Evolutionary conservation across 2,329 filamentous ascomycete genomes (phyloP).

Genomic region (Pyricularia sp.): DNA sequence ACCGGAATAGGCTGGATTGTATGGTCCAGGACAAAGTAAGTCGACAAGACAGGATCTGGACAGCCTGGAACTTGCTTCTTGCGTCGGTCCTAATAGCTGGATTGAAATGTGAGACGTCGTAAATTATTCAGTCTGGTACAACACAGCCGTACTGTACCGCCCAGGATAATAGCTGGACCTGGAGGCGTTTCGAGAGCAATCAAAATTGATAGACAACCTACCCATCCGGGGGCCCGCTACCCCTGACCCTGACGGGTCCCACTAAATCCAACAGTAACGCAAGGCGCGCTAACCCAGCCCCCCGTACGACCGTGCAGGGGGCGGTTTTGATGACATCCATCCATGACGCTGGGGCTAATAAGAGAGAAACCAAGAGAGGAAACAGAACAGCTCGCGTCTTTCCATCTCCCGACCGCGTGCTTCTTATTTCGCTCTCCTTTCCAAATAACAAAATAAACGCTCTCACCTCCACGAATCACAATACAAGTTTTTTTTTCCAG

Average conservation of each 20-base stretch:
- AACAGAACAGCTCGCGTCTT: not conserved
- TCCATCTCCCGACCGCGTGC: not conserved
- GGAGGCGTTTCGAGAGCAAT: not conserved
- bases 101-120: no score
- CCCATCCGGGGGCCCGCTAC: not conserved
- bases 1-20: no score
- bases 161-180: not conserved
- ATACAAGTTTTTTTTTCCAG: not conserved
- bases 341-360: not conserved
- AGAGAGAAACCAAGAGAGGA: not conserved
- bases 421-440: not conserved
- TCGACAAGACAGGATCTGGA: no score
- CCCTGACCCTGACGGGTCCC: not conserved
- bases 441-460: not conserved
- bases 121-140: no score
- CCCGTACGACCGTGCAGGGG: not conserved
- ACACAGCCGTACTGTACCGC: not conserved
- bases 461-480: not conserved
- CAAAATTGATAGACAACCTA: not conserved
- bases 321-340: not conserved
- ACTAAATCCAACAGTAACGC: not conserved
- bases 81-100: no score
- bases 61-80: no score
- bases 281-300: not conserved
- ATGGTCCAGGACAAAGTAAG: no score